Base-by-base conservation (phyloP, 108 stramenopile genomes). In the Cyclotella distinguenda region DNA sequence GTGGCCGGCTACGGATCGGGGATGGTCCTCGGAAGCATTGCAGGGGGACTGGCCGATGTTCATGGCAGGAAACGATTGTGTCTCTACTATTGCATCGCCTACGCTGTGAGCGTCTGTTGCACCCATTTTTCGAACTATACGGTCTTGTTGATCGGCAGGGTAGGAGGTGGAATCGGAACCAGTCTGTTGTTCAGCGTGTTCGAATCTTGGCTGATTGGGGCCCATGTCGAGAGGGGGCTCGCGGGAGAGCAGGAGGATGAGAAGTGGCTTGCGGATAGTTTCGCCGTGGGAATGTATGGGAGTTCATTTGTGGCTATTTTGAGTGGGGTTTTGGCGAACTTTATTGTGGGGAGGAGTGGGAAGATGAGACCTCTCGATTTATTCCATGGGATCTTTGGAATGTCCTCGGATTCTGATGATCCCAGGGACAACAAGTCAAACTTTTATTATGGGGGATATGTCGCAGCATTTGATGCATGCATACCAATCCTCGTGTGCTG, bases 381-480 rank as follows among this genome's bases (percentile, higher is more conserved):
- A 13, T 15, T 1, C 15, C 21, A 74, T 18, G 48, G 36, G 25
- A 7, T 49, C 25, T 10, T 46, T 46, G 43, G 35, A 0, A 5
- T 10, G 2, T 71, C 39, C 40, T n/a, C 22, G n/a, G 30, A 27
- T 6, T n/a, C 10, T 32, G 22, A 10, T 27, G 49, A 5, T 34
- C 84, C 13, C 31, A 23, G 51, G 27, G 65, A 31, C 30, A 30
- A 13, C 11, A 44, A 15, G n/a, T 2, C 55, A 18, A 27, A 18
- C 22, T 27, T 84, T 13, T 86, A 85, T 66, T 62, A 68, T 44
- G 90, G 93, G 33, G 95, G 97, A 13, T 93, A 87, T 64, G 77
- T 95, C 45, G 89, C 88, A 47, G 96, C 98, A 12, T 99, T 99
- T 56, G 95, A 99, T 78, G 54, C 86, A 15, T 91, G 97, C 26